phyloP scores from a whole-genome alignment of 2,329 filamentous ascomycete genomes.

The Celoporthe dispersa region DNA sequence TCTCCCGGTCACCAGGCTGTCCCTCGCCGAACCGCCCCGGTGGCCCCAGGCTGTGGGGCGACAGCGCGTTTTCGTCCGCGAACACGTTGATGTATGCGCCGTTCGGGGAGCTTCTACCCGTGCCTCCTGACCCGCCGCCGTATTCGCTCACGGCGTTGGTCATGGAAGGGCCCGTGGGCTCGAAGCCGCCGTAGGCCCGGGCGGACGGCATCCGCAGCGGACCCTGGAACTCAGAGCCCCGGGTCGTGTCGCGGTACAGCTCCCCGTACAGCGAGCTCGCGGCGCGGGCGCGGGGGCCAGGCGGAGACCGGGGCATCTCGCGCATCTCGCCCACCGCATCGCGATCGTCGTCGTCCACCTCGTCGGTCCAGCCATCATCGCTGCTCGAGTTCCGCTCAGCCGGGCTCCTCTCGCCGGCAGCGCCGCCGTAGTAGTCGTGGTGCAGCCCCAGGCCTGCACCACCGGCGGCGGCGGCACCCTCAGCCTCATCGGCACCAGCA shows the following conservation, averaged over 20 bases:
- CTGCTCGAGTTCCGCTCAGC: background rate
- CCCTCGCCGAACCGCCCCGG: conserved; percentile 5
- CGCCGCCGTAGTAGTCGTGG: conserved; percentile 11
- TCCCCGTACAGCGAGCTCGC: conserved; percentile 30
- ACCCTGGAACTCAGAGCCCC: conserved; percentile 22
- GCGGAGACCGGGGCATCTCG: conserved; percentile 22
- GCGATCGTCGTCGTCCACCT: conserved; percentile 20
- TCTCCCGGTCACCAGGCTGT: conserved; percentile 38
- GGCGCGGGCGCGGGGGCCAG: conserved; percentile 28
- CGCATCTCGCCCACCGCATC: conserved; percentile 32
- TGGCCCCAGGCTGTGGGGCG: conserved; percentile 22
- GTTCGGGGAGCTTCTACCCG: conserved; percentile 43
- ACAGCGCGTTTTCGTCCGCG: conserved; percentile 51
- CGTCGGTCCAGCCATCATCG: conserved; percentile 13
- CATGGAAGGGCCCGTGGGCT: conserved; percentile 20
- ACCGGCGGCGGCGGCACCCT: conserved; percentile 20
- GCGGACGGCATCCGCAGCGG: conserved; percentile 29
- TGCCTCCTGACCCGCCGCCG: conserved; percentile 35
- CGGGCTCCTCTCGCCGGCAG: conserved; percentile 16
- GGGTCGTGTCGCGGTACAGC: conserved; percentile 22
- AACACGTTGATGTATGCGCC: conserved; percentile 58
- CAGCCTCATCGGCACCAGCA: conserved; percentile 14
- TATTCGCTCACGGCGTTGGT: conserved; percentile 29
- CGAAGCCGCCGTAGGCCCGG: conserved; percentile 28
- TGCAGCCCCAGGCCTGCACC: conserved; percentile 9